Percentiles rank a stretch among this genome's conserved stretches.
phyloP scores from a whole-genome alignment of 176 grass and related monocot species.

The Themeda triandra region DNA sequence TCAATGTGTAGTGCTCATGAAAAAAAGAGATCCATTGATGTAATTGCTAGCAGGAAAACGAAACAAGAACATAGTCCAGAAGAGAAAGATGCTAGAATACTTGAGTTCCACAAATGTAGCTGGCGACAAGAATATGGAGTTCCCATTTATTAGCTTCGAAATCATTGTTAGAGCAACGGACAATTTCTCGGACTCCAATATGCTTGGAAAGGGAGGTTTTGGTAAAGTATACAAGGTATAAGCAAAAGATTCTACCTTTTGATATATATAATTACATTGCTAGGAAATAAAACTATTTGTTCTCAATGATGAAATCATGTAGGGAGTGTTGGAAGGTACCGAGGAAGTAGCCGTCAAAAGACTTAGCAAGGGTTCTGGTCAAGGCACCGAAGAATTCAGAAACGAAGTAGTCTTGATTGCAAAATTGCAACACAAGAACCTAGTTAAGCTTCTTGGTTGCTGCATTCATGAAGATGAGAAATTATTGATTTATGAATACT shows the following conservation, averaged over 20 bases:
- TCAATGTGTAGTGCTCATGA: not conserved
- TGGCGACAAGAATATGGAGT: not conserved
- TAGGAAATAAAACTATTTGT: not conserved
- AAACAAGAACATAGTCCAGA: not conserved
- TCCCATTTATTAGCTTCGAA: not conserved
- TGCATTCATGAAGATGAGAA: not conserved
- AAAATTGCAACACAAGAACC: conserved; percentile 10
- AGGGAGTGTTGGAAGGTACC: conserved; percentile 13
- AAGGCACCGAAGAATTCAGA: conserved; percentile 22
- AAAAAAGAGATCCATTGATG: not conserved
- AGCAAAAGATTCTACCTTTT: not conserved
- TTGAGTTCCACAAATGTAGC: not conserved
- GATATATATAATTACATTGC: not conserved
- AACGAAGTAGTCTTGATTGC: conserved; percentile 12
- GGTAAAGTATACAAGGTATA: conserved; percentile 20
- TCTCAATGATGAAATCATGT: not conserved
- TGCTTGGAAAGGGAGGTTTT: not conserved
- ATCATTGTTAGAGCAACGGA: not conserved
- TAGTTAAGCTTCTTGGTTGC: conserved; percentile 19
- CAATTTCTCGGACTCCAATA: not conserved
- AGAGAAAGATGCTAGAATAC: not conserved
- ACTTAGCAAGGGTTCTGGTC: not conserved
- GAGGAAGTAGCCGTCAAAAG: conserved; percentile 32
- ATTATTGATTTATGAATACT: not conserved
- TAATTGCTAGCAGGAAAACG: not conserved